phyloP scores from a whole-genome alignment of 1,139 yeast genomes.

The Magnusiomyces magnusii region DNA sequence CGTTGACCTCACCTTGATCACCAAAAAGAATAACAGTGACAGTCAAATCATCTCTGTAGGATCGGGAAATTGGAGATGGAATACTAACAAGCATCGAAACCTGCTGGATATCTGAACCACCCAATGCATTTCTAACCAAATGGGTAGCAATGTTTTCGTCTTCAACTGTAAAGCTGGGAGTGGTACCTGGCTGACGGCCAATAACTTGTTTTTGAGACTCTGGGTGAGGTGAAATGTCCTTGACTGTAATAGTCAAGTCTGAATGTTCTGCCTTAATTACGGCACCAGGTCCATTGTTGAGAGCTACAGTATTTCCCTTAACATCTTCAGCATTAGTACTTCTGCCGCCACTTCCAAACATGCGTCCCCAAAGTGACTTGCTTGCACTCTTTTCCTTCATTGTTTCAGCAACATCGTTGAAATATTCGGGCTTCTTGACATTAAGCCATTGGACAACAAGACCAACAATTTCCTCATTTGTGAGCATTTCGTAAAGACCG shows the following conservation, averaged over 20 bases:
- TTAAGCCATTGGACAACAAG: constrained; percentile 94
- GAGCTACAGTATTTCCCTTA: constrained; percentile 2
- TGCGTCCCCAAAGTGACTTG: constrained; percentile 14
- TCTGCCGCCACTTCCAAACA: constrained; percentile 9
- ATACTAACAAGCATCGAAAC: constrained; percentile 83
- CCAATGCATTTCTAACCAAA: constrained; percentile 84
- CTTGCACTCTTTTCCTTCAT: constrained; percentile 5
- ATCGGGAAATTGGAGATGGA: constrained; percentile 88
- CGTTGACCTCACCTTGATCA: constrained; percentile 28
- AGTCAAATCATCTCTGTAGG: constrained; percentile 91
- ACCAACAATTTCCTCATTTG: constrained; percentile 89
- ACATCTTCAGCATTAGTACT: background rate
- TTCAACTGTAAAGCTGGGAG: constrained; percentile 43
- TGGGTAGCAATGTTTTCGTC: constrained; percentile 92
- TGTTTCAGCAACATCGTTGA: constrained; percentile 21
- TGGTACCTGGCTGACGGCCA: constrained; percentile 37
- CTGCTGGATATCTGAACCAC: constrained; percentile 77
- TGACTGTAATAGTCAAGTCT: constrained; percentile 22
- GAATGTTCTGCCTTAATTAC: constrained; percentile 9
- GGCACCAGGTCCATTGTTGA: constrained; percentile 7
- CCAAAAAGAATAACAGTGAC: constrained; percentile 95
- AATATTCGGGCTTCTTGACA: constrained; percentile 50
- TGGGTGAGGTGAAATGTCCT: constrained; percentile 38
- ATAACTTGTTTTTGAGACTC: constrained; percentile 51
- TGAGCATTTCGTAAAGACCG: constrained; percentile 85